A percentile compares a stretch with the other conserved stretches of the same genome.
Evolutionary conservation across 441 rosid species (phyloP).

Genomic region (Populus hybrid): DNA sequence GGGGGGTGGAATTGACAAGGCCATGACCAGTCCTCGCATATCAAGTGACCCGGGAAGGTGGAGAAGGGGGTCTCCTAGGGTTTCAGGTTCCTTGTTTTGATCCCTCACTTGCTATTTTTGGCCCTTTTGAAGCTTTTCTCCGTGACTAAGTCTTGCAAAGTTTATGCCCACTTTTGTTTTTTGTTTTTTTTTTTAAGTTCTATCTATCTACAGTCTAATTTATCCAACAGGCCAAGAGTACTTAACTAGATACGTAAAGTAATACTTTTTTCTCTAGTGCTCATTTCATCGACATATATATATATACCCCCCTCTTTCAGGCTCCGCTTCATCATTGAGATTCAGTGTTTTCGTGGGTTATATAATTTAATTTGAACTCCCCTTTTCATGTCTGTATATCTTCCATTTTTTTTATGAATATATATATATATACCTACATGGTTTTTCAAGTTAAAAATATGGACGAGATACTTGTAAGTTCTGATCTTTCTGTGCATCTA

Average conservation of each 20-base stretch:
- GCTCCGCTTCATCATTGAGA: background rate
- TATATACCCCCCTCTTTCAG: background rate
- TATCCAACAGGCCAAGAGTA: background rate
- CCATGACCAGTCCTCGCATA: constrained; percentile 23
- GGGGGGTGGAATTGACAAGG: constrained; percentile 41
- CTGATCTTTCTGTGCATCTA: background rate
- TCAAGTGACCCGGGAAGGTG: constrained; percentile 22
- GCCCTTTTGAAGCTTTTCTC: constrained; percentile 17
- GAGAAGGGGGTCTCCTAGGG: constrained; percentile 17
- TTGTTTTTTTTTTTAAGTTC: constrained; percentile 15
- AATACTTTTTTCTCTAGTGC: background rate
- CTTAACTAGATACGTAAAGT: background rate
- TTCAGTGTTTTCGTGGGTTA: background rate
- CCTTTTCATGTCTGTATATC: too few relatives aligned
- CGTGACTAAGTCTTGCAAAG: constrained; percentile 6
- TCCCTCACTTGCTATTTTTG: constrained; percentile 38
- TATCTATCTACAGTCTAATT: constrained; percentile 13
- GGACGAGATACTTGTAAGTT: background rate
- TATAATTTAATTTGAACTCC: background rate
- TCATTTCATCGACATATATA: background rate
- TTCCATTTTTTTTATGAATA: too few relatives aligned
- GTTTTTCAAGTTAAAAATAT: background rate
- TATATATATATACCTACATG: background rate
- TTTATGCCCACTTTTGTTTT: constrained; percentile 21
- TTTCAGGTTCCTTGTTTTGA: constrained; percentile 38